Evolutionary conservation across 1,139 yeast genomes (phyloP).

Genomic region (Geotrichum cucujoidarum): DNA sequence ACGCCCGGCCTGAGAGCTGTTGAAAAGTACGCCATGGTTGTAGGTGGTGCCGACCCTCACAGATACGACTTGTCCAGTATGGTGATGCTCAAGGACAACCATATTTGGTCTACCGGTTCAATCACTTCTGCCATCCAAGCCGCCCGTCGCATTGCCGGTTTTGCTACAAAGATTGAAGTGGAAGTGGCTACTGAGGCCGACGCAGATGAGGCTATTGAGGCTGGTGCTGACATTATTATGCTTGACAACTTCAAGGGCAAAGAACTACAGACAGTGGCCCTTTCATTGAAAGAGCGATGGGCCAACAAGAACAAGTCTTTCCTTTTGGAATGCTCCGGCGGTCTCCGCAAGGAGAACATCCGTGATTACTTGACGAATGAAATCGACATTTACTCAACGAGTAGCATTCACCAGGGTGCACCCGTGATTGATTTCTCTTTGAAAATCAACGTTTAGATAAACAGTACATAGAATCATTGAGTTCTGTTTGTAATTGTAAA

Average conservation of each 20-base stretch:
- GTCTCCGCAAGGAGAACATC: constrained; percentile 68
- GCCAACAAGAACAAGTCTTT: constrained; percentile 43
- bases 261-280: constrained; percentile 62
- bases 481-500: not conserved
- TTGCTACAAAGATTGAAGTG: constrained; percentile 85
- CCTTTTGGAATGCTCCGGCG: constrained; percentile 87
- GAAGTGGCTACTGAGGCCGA: constrained; percentile 80
- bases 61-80: constrained; percentile 85
- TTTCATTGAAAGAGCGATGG: constrained; percentile 55
- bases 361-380: constrained; percentile 64
- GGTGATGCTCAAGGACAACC: constrained; percentile 97
- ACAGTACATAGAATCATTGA: not conserved
- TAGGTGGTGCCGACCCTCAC: constrained; percentile 93
- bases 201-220: constrained; percentile 85
- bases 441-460: constrained; percentile 50
- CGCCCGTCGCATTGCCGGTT: constrained; percentile 82
- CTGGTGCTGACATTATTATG: constrained; percentile 97
- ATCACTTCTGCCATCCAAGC: constrained; percentile 74
- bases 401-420: constrained; percentile 90
- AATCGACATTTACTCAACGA: constrained; percentile 85
- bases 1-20: constrained; percentile 87
- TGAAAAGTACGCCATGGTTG: constrained; percentile 91
- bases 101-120: constrained; percentile 86
- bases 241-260: constrained; percentile 78
- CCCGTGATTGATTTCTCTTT: constrained; percentile 77